phyloP scores from a whole-genome alignment of 345 rosid species.

The Acer saccharum region DNA sequence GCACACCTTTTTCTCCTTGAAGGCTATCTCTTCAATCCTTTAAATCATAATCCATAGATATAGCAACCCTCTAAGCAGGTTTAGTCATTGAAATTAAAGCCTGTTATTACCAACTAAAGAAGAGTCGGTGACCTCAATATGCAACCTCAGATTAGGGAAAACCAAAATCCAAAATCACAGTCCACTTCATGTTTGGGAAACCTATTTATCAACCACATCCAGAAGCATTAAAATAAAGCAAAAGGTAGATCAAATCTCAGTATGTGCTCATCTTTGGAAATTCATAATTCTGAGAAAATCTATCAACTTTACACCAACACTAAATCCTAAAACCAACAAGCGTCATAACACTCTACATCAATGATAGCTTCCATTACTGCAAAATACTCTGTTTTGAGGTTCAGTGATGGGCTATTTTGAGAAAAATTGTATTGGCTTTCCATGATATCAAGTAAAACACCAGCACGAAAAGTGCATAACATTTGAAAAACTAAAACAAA shows the following conservation, averaged over 20 bases:
- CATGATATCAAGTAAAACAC: background rate
- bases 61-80: no score
- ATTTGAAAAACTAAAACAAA: background rate
- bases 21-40: no score
- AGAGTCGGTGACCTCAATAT: no score
- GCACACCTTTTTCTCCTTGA: no score
- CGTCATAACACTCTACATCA: background rate
- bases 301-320: background rate
- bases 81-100: background rate
- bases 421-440: background rate
- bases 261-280: background rate
- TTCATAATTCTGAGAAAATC: background rate
- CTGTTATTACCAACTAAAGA: background rate
- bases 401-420: background rate
- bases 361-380: background rate
- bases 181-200: no score
- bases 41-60: no score
- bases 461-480: background rate
- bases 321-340: constrained; percentile 7
- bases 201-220: background rate
- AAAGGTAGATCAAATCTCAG: background rate
- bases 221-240: no score
- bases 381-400: background rate
- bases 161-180: no score
- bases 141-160: no score